phyloP scores from a whole-genome alignment of 495 filamentous ascomycete species.

The Podospora appendiculata region DNA sequence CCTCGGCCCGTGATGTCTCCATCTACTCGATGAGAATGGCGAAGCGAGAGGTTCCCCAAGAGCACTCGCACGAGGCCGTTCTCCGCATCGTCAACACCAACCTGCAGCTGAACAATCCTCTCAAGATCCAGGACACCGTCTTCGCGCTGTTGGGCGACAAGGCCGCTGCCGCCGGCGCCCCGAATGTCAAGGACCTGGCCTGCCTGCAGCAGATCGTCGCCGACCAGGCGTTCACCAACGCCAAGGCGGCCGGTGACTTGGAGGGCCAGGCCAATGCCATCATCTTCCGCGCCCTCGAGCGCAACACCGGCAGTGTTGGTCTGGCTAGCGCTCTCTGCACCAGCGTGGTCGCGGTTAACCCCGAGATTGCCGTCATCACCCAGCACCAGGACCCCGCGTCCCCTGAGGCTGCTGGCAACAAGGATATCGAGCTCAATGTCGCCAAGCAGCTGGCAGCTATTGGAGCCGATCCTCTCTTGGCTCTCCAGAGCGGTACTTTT shows the following conservation, averaged over 20 bases:
- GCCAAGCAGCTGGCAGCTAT: conserved; percentile 48
- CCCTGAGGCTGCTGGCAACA: conserved; percentile 43
- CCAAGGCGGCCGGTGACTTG: conserved; percentile 52
- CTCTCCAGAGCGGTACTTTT: conserved; percentile 51
- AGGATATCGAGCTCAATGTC: conserved; percentile 46
- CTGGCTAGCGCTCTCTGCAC: conserved; percentile 41
- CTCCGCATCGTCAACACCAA: conserved; percentile 34
- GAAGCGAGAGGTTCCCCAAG: conserved; percentile 51
- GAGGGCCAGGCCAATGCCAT: conserved; percentile 50
- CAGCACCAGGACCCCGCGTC: conserved; percentile 61
- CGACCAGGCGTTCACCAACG: conserved; percentile 65
- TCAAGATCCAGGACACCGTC: conserved; percentile 48
- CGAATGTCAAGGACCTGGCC: conserved; percentile 49
- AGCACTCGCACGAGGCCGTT: conserved; percentile 56
- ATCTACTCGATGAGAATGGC: conserved; percentile 25
- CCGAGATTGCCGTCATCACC: conserved; percentile 55
- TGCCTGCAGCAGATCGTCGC: conserved; percentile 61
- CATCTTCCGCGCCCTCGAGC: conserved; percentile 55
- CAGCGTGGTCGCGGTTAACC: conserved; percentile 55
- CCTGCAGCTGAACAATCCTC: conserved; percentile 53
- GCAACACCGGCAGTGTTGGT: conserved; percentile 54
- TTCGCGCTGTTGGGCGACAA: conserved; percentile 58
- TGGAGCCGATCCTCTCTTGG: conserved; percentile 49
- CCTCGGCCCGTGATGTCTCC: conserved; percentile 22
- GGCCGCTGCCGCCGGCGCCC: conserved; percentile 50